phyloP scores from a whole-genome alignment of 441 rosid species.

The Populus hybrid region DNA sequence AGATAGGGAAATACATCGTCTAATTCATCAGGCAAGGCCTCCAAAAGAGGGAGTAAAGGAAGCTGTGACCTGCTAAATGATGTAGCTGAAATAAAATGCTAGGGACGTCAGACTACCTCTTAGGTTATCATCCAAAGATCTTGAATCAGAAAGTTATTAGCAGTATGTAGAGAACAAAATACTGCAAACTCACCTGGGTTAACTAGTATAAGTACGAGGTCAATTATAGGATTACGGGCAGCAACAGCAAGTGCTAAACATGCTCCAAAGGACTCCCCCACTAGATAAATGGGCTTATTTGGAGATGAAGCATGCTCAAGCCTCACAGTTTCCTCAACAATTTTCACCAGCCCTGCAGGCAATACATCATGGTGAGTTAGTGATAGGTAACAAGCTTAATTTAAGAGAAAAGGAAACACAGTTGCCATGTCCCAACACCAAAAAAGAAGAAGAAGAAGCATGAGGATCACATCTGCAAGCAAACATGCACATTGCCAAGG shows the following conservation, averaged over 20 bases:
- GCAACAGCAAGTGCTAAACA: conserved; percentile 76
- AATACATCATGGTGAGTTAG: conserved; percentile 2
- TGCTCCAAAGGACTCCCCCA: conserved; percentile 75
- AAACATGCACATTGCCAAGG: not conserved
- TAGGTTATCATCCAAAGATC: not conserved
- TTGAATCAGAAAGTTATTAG: not conserved
- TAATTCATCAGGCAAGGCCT: not conserved
- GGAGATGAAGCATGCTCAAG: conserved; percentile 49
- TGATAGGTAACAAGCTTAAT: not conserved
- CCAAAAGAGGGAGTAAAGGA: not conserved
- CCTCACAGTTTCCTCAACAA: conserved; percentile 61
- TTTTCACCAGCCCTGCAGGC: conserved; percentile 47
- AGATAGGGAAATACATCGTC: not conserved
- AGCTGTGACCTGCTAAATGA: not conserved
- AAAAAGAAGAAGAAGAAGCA: not conserved
- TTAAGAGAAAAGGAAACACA: not conserved
- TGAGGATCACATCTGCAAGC: not conserved
- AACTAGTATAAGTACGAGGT: conserved; percentile 55
- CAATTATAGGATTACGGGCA: conserved; percentile 60
- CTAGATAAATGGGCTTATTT: conserved; percentile 69
- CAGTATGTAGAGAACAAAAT: not conserved
- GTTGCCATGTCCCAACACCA: not conserved
- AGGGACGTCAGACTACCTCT: not conserved
- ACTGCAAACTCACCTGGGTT: not conserved
- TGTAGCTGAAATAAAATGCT: not conserved